phyloP scores from a whole-genome alignment of 129 eudicot species.

The Lactuca saligna region DNA sequence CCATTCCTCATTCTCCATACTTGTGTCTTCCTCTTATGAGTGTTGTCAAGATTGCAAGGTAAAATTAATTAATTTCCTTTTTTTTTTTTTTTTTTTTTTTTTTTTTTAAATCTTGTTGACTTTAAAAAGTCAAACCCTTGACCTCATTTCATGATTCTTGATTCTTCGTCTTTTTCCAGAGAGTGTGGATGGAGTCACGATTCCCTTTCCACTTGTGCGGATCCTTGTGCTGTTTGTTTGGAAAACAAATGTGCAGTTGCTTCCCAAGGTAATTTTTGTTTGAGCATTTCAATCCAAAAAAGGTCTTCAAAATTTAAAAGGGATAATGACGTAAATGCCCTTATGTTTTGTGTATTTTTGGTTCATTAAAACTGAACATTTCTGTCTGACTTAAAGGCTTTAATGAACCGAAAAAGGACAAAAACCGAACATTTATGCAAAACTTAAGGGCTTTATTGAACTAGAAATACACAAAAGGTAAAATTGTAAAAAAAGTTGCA shows the following conservation, averaged over 20 bases:
- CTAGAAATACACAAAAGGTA: too few species aligned
- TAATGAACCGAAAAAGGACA: too few species aligned
- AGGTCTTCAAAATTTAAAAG: too few species aligned
- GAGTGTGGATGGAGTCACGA: conserved; percentile 79
- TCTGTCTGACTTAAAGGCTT: too few species aligned
- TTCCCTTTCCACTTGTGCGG: conserved; percentile 47
- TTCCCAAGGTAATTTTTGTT: conserved; percentile 61
- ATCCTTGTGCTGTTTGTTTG: conserved; percentile 90
- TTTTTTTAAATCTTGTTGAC: background rate
- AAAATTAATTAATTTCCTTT: conserved; percentile 9
- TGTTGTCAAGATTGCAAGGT: conserved; percentile 84
- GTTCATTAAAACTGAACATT: too few species aligned
- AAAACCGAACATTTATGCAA: too few species aligned
- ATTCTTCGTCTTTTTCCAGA: conserved; percentile 38
- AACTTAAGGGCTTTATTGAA: too few species aligned
- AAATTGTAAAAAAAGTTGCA: too few species aligned
- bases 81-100: background rate
- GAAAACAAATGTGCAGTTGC: conserved; percentile 89
- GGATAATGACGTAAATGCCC: too few species aligned
- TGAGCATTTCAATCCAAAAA: too few species aligned
- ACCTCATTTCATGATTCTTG: background rate
- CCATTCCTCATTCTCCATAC: conserved; percentile 58
- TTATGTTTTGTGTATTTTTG: too few species aligned
- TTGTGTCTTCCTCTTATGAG: conserved; percentile 92
- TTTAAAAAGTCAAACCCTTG: conserved; percentile 1